Base-by-base conservation (phyloP, 805 yeast genomes). In the Yamadazyma endophytica region DNA sequence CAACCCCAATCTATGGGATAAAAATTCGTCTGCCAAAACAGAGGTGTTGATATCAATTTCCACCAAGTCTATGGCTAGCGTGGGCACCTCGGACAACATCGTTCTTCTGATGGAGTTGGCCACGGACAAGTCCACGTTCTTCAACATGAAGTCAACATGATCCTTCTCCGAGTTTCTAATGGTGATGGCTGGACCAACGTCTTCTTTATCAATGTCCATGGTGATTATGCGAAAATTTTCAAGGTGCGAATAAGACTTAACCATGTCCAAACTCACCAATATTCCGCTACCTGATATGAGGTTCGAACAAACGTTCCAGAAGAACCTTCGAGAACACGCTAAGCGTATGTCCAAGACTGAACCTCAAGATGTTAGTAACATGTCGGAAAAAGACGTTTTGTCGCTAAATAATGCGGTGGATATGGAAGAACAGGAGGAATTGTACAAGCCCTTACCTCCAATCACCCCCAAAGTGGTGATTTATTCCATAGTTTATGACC, bases 61-160 rank as follows among this genome's bases (percentile, higher is more conserved):
- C 28, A 92, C 98, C 40, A 90, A 75, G 52, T 92, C 99, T 36
- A 92, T 88, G 32, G 98, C 97, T 43, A 92, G 64, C 1, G 98
- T 92, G 20, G 98, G 98, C 35, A 92, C 92, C 59, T 92, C 99
- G 2, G 96, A 89, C 39, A 92, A 68, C 86, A 92, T 89, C 24
- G 83, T 78, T 56, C 99, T 73, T 47, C 99, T 75, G 22, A 92
- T 46, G 11, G 97, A 84, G 69, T 92, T 92, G 13, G 97, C 97
- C 50, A 90, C 65, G 45, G 96, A 76, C 37, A 92, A 60, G 54
- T 90, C 97, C 20, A 88, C 89, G 51, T 88, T 87, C 26, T 85
- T 75, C 35, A 92, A 61, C 22, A 90, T 86, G 51, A 92, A 83
- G 58, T 92, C 95, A 40, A 92, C 97, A 50, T 78, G 83, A 52